Evolutionary conservation across 2,329 filamentous ascomycete species (phyloP).

Genomic region (Fusarium sp.): DNA sequence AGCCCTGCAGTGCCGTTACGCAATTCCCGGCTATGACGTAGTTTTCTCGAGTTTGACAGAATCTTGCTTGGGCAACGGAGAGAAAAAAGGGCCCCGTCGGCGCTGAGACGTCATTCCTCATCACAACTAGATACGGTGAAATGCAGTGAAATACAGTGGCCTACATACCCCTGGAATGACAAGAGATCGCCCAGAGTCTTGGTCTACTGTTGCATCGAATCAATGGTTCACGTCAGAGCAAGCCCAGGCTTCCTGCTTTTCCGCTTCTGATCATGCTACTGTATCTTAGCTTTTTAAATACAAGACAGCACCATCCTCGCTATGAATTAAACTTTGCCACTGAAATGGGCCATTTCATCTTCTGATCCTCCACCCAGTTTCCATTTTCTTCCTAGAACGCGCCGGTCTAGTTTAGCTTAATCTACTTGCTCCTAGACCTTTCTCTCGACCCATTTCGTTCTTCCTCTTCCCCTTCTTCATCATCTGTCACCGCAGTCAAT

Average conservation of each 20-base stretch:
- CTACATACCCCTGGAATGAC: no score
- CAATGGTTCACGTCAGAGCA: background rate
- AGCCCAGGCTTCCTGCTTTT: constrained; percentile 13
- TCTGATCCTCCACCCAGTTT: constrained; percentile 2
- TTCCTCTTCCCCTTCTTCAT: background rate
- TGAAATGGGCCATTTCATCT: constrained; percentile 13
- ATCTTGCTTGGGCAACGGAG: constrained; percentile 31
- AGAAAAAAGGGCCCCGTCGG: constrained; percentile 1
- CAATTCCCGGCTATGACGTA: constrained; percentile 33
- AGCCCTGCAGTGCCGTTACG: background rate
- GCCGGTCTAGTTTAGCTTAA: constrained; percentile 15
- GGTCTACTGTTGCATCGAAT: no score
- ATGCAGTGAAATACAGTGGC: background rate
- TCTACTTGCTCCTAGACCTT: constrained; percentile 5
- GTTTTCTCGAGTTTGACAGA: constrained; percentile 26
- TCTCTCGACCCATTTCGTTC: constrained; percentile 6
- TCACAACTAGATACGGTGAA: background rate
- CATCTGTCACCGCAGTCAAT: constrained; percentile 4
- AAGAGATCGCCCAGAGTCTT: no score
- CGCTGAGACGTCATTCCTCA: constrained; percentile 34
- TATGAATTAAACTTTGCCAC: constrained; percentile 37
- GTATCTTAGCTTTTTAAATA: constrained; percentile 2
- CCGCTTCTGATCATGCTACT: background rate
- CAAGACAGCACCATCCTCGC: background rate
- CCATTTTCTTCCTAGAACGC: constrained; percentile 13